These are phyloP conservation scores for Tolypocladium inflatum DNA, from an alignment of 2,329 filamentous ascomycete species.

Conservation along the genomic window DNA sequence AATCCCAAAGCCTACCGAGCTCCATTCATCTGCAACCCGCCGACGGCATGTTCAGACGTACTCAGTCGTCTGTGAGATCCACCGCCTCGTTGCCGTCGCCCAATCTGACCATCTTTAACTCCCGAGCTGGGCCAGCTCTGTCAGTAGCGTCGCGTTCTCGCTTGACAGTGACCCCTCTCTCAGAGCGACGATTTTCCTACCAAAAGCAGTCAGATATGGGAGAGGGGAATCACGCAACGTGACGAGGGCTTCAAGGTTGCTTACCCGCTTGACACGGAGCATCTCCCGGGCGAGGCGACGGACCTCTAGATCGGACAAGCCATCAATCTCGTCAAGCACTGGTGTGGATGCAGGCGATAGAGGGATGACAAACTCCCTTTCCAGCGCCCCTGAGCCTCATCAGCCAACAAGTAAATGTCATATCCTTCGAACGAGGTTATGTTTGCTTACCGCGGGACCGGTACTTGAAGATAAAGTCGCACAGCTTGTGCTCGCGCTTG, in stretches of 20 bases:
- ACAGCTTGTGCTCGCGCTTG: neutral
- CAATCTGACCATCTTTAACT: neutral
- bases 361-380: constrained; percentile 13
- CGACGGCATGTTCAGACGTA: neutral
- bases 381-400: constrained; percentile 9
- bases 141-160: neutral
- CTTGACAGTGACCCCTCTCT: neutral
- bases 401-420: neutral
- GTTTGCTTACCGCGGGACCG: constrained; percentile 10
- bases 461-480: constrained; percentile 10
- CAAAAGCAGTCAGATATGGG: neutral
- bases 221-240: too few species aligned
- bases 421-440: neutral
- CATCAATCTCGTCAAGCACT: constrained; percentile 1
- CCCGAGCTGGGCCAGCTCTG: neutral
- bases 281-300: constrained; percentile 11
- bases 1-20: neutral
- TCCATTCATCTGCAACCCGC: neutral
- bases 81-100: constrained; percentile 1
- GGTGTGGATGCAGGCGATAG: constrained; percentile 2
- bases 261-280: constrained; percentile 4
- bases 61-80: constrained; percentile 5
- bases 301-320: constrained; percentile 9
- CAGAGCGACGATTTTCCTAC: neutral
- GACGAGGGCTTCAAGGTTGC: neutral